Conservation (phyloP, 2,329 filamentous ascomycete species). For the Fusarium incarnatum region DNA sequence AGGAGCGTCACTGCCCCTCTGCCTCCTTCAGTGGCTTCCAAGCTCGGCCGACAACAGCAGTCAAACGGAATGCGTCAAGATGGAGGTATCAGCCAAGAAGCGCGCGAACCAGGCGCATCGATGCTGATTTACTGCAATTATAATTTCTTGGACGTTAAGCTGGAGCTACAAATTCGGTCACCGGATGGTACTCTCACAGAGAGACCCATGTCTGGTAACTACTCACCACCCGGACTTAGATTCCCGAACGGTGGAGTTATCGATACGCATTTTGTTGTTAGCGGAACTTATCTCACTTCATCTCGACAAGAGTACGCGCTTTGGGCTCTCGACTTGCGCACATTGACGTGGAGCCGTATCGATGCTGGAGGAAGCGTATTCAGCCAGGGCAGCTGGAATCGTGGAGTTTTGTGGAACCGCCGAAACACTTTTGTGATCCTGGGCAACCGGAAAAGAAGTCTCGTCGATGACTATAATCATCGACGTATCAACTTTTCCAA, state of each 20-base stretch:
- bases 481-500: constrained; percentile 97
- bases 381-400: constrained; percentile 97
- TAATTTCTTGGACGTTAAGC: constrained; percentile 96
- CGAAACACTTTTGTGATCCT: constrained; percentile 96
- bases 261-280: constrained; percentile 96
- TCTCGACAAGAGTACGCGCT: constrained; percentile 98
- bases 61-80: constrained; percentile 56
- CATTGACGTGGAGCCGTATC: constrained; percentile 92
- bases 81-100: constrained; percentile 63
- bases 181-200: constrained; percentile 87
- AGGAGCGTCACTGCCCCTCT: constrained; percentile 93
- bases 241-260: constrained; percentile 97
- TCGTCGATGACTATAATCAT: constrained; percentile 98
- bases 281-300: constrained; percentile 95
- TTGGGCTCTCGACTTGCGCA: constrained; percentile 92
- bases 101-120: constrained; percentile 68
- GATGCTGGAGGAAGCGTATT: constrained; percentile 95
- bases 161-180: constrained; percentile 89
- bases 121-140: constrained; percentile 99
- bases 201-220: constrained; percentile 86
- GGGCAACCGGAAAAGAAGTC: constrained; percentile 89
- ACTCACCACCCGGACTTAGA: constrained; percentile 89
- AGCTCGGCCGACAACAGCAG: constrained; percentile 73
- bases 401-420: constrained; percentile 91
- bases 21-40: constrained; percentile 71